phyloP scores from a whole-genome alignment of 2,329 filamentous ascomycete genomes.

The Venturia pyrina region DNA sequence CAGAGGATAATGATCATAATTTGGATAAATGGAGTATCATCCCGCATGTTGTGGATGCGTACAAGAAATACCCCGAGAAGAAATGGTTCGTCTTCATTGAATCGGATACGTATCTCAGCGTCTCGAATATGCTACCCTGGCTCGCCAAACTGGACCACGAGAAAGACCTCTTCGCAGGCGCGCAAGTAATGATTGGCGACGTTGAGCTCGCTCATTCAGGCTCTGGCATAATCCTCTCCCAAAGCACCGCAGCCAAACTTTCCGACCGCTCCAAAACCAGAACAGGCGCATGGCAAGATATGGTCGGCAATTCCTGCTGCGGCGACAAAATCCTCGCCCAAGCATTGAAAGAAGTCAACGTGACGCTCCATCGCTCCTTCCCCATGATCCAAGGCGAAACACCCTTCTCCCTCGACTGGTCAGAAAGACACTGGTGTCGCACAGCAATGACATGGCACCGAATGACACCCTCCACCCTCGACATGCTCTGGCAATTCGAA shows the following conservation, averaged over 20 bases:
- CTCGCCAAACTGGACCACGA: conserved; percentile 27
- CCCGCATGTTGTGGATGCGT: conserved; percentile 25
- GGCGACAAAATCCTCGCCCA: conserved; percentile 28
- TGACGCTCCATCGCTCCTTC: conserved; percentile 28
- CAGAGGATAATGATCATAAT: conserved; percentile 16
- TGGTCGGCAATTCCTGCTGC: conserved; percentile 25
- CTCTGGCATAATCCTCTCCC: conserved; percentile 33
- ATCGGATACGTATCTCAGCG: conserved; percentile 47
- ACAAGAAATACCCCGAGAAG: conserved; percentile 32
- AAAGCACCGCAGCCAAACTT: conserved; percentile 28
- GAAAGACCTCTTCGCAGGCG: conserved; percentile 34
- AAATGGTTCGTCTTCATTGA: conserved; percentile 53
- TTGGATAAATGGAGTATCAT: conserved; percentile 32
- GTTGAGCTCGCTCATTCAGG: conserved; percentile 33
- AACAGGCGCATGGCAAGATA: conserved; percentile 26
- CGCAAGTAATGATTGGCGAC: conserved; percentile 26
- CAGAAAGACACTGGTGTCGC: conserved; percentile 30
- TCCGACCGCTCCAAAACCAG: conserved; percentile 24
- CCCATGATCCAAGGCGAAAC: conserved; percentile 35
- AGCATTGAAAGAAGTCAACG: conserved; percentile 24
- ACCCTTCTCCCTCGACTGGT: conserved; percentile 30
- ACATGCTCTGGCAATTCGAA: conserved; percentile 23
- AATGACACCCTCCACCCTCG: conserved; percentile 19
- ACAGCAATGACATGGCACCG: conserved; percentile 31
- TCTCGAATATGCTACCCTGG: conserved; percentile 40